These are phyloP conservation scores for Retiboletus fuscus DNA, from an alignment of 1,284 basidiomycete species.

Conservation along the genomic window DNA sequence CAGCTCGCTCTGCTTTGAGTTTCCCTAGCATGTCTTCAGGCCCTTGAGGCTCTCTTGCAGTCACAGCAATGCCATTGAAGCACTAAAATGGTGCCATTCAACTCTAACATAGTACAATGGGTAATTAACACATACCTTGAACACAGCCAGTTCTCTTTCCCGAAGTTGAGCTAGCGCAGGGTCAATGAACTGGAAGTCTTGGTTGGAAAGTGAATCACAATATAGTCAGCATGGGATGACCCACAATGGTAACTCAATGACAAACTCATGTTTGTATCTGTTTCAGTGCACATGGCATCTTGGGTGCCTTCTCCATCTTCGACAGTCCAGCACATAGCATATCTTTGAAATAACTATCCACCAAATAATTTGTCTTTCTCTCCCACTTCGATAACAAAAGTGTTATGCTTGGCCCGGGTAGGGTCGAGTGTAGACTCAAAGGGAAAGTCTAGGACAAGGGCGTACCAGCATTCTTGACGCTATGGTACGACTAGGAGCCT, in stretches of 20 bases:
- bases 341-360: constrained; percentile 95
- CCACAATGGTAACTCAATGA: not conserved
- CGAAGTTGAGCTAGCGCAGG: constrained; percentile 85
- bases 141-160: constrained; percentile 87
- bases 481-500: too few species aligned
- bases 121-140: constrained; percentile 64
- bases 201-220: constrained; percentile 57
- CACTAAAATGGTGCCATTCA: constrained; percentile 52
- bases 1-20: constrained; percentile 84
- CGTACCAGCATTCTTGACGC: too few species aligned
- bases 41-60: constrained; percentile 74
- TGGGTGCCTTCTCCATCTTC: constrained; percentile 87
- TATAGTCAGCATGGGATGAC: not conserved
- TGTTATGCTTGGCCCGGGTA: too few species aligned
- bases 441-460: too few species aligned
- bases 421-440: too few species aligned
- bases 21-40: constrained; percentile 85
- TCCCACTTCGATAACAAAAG: constrained; percentile 95
- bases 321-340: constrained; percentile 84
- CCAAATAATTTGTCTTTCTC: constrained; percentile 95
- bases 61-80: constrained; percentile 81
- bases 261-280: constrained; percentile 81
- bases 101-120: not conserved
- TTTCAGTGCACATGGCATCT: constrained; percentile 89
- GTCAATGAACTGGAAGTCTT: constrained; percentile 99